Conservation (phyloP, 306 rosid genomes). For the Castanospermum australe region DNA sequence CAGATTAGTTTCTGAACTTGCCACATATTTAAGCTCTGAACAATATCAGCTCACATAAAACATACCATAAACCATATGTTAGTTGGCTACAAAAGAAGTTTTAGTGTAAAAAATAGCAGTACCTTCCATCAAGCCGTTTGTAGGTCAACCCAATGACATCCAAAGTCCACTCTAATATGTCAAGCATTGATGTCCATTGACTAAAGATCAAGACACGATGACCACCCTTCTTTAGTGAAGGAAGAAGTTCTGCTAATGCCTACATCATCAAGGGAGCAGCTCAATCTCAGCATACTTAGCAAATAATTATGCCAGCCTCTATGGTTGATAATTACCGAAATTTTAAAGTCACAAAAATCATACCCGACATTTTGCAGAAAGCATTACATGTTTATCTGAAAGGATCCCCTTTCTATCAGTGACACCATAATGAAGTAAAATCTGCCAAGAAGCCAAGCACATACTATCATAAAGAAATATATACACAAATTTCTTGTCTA, state of each 20-base stretch:
- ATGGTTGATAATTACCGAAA: slow-evolving; percentile 18
- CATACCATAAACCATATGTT: background rate
- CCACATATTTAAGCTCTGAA: background rate
- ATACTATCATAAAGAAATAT: background rate
- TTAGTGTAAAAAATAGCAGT: slow-evolving; percentile 13
- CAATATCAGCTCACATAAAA: background rate
- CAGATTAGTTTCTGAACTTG: background rate
- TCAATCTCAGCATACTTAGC: slow-evolving; percentile 31
- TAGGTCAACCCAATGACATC: slow-evolving; percentile 92
- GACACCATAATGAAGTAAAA: slow-evolving; percentile 65
- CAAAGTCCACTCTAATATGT: slow-evolving; percentile 92
- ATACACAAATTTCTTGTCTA: background rate
- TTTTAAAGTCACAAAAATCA: slow-evolving; percentile 21
- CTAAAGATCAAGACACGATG: slow-evolving; percentile 91
- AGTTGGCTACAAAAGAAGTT: background rate
- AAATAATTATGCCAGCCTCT: slow-evolving; percentile 1
- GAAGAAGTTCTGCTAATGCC: slow-evolving; percentile 82
- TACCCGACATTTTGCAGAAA: slow-evolving; percentile 93
- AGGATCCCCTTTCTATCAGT: slow-evolving; percentile 77
- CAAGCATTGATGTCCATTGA: slow-evolving; percentile 99
- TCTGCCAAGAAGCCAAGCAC: slow-evolving; percentile 48
- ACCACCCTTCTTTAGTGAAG: slow-evolving; percentile 70
- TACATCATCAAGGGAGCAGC: slow-evolving; percentile 37
- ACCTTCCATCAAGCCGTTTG: slow-evolving; percentile 98
- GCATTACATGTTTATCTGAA: slow-evolving; percentile 70